Conservation (phyloP, 176 grass and related monocot species). For the Puccinellia tenuiflora region DNA sequence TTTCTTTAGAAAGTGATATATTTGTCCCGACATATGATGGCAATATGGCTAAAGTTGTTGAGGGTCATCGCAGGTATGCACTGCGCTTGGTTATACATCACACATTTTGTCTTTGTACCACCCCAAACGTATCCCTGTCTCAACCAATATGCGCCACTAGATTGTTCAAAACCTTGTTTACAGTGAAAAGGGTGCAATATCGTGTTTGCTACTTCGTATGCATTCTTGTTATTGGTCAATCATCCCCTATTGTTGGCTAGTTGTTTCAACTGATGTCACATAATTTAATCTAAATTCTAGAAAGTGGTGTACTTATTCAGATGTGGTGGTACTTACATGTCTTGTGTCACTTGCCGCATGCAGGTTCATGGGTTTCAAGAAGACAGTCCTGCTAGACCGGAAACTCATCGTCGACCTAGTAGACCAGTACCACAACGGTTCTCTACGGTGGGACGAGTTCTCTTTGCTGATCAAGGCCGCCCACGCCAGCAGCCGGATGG, state of each 20-base stretch:
- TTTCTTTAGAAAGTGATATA: slow-evolving; percentile 88
- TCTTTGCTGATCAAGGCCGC: slow-evolving; percentile 64
- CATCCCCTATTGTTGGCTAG: not conserved
- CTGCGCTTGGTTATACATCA: not conserved
- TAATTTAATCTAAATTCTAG: not conserved
- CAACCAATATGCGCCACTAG: not conserved
- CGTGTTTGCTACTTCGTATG: not conserved
- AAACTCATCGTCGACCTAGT: slow-evolving; percentile 75
- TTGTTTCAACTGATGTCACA: not conserved
- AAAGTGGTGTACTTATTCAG: not conserved
- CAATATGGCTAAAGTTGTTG: slow-evolving; percentile 96
- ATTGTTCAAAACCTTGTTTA: too few species aligned
- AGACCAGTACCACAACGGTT: slow-evolving; percentile 63
- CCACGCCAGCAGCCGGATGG: slow-evolving; percentile 64
- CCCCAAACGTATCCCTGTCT: not conserved
- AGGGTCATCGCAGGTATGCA: slow-evolving; percentile 84
- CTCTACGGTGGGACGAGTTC: slow-evolving; percentile 86
- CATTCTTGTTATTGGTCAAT: not conserved
- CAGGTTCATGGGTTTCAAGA: slow-evolving; percentile 92
- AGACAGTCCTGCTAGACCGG: slow-evolving; percentile 68
- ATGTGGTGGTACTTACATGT: not conserved
- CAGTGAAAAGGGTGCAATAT: too few species aligned
- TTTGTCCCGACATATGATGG: slow-evolving; percentile 94
- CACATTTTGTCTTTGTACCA: not conserved
- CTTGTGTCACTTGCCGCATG: not conserved